Base-by-base conservation (phyloP, 2,329 filamentous ascomycete species). In the Pseudofabraea citricarpa region DNA sequence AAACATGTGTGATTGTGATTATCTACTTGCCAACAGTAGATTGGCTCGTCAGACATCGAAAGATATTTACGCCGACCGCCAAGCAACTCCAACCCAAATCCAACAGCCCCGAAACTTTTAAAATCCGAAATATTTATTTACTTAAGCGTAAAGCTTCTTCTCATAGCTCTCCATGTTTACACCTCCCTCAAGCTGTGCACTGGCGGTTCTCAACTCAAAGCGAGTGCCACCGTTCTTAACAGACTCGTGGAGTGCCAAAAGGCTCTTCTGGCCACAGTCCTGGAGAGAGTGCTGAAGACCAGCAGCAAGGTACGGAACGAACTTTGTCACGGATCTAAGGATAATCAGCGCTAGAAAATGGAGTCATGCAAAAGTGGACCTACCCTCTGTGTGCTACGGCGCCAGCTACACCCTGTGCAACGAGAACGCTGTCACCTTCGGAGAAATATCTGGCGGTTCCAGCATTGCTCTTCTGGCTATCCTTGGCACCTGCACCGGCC, bases 161-260 rank as follows among this genome's bases (percentile, higher is more conserved):
- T 97, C 93, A 66, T 95, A 97, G 65, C 88, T 91, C 74, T 97
- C 90, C 77, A 98, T 90, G 72, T 97, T 94, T 49, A 98, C 90
- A 64, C 91, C 93, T 53, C 93, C 93, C 75, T 98, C 93, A 47
- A 94, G 78, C 78, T 95, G 90, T 40, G 93, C 93, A 67, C 90
- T 95, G 47, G 90, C 86, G 49, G 90, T 97, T 58, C 93, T 79
- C 61, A 97, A 77, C 75, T 98, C 93, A 64, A 98, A 98, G 60
- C 93, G 82, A 43, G 96, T 83, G 39, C 72, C 79, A 48, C 90
- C 89, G 23, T 80, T 74, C 54, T 73, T 69, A 21, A 95, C 90
- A 54, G 78, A 78, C 51, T 85, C 70, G 65, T 91, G 89, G 46
- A 98, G 76, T 57, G 82, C 85, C 31, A 74, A 64, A 54, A 98